Percentiles rank a stretch among this genome's conserved stretches.
Conservation (phyloP, 73 alveolate species). For the Paramecium sonneborni region DNA sequence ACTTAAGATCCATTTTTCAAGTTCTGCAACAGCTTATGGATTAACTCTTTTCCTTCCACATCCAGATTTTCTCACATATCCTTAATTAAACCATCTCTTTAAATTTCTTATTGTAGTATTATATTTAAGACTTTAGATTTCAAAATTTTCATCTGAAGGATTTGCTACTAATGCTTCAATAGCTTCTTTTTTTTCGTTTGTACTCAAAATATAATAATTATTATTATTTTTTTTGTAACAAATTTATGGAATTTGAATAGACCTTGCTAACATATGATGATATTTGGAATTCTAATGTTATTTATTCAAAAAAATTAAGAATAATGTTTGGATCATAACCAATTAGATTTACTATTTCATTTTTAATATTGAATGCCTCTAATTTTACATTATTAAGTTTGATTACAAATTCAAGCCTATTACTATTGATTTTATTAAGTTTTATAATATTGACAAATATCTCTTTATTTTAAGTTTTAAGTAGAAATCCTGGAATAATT, state of each 20-base stretch:
- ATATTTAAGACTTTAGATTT: neutral
- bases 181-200: neutral
- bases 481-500: conserved; percentile 65
- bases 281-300: neutral
- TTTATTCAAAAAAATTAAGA: neutral
- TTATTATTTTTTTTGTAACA: neutral
- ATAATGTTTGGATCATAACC: neutral
- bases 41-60: conserved; percentile 52
- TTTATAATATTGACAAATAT: neutral
- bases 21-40: neutral
- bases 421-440: neutral
- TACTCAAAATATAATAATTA: neutral
- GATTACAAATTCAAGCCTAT: neutral
- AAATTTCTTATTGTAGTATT: conserved; percentile 4
- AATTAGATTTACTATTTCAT: neutral
- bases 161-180: neutral
- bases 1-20: neutral
- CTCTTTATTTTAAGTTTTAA: conserved; percentile 33
- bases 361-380: neutral
- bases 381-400: neutral
- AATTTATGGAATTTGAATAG: neutral
- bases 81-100: conserved; percentile 42
- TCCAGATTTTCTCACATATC: conserved; percentile 21
- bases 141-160: neutral
- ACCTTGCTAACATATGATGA: neutral